Base-by-base conservation (phyloP, 2,329 filamentous ascomycete species). In the Hypoxylon sp. region DNA sequence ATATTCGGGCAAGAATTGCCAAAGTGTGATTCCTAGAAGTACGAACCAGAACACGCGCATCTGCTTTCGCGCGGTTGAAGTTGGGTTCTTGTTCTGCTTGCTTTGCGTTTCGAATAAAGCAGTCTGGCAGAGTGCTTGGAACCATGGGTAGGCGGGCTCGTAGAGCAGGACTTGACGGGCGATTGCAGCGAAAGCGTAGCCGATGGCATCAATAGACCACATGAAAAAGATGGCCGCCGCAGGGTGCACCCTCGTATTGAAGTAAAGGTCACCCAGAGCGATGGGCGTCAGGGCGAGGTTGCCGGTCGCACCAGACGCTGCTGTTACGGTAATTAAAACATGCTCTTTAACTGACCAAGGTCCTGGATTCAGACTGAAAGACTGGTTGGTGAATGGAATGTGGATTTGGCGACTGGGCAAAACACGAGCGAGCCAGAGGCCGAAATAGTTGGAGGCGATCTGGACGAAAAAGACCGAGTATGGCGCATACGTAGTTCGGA, bases 381-480 rank as follows among this genome's bases (percentile, higher is more conserved):
- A 79, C 73, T 79, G 83, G 24, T 74, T 78, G 0, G 82, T 85
- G 19, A 85, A 80, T 0, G 86, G 86, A 2, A 87, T 62, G 2
- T 78, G 78, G 50, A 88, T 72, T 5, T 78, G 78, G 78, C 82
- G 84, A 1, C 80, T 77, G 0, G 87, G 87, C 1, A 88, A 77
- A 0, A 84, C 75, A 55, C 82, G 82, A 1, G 86, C 86, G 2
- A 88, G 80, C 77, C 86, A 86, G 33, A 83, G 79, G 1, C 86
- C 86, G 10, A 83, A 80, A 62, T 88, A 88, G 71, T 87, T 86
- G 51, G 82, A 86, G 0, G 85, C 86, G 54, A 88, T 86, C 71
- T 88, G 86, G 33, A 90, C 87, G 67, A 90, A 90, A 75, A 89
- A 89, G 52, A 90, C 83, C 0, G 87, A 88, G 73, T 89, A 90